Percentiles rank a stretch among this genome's conserved stretches.
Evolutionary conservation across 2,329 filamentous ascomycete species (phyloP).

Genomic region (Aspergillus bombycis): DNA sequence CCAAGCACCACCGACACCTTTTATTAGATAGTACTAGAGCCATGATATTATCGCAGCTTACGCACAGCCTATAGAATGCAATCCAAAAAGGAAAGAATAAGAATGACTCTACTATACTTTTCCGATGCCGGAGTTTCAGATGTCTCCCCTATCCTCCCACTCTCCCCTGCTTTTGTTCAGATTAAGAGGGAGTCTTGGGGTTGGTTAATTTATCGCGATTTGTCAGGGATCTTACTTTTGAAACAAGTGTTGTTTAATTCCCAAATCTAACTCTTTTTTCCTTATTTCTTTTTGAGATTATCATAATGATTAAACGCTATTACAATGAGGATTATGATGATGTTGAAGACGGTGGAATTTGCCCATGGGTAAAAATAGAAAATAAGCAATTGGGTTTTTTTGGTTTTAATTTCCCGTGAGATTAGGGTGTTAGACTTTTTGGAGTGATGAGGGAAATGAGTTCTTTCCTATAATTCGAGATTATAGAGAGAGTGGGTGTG

Average conservation of each 20-base stretch:
- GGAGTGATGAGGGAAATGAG: not conserved
- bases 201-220: not conserved
- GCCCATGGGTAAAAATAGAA: slow-evolving; percentile 15
- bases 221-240: not conserved
- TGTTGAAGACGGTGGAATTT: slow-evolving; percentile 5
- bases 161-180: slow-evolving; percentile 14
- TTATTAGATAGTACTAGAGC: not conserved
- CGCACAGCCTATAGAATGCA: slow-evolving; percentile 15
- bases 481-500: slow-evolving; percentile 9
- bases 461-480: not conserved
- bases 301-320: not conserved
- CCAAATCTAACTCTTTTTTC: not conserved
- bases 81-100: not conserved
- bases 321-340: slow-evolving; percentile 1
- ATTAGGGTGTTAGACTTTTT: not conserved
- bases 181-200: not conserved
- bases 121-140: slow-evolving; percentile 27
- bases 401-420: slow-evolving; percentile 11
- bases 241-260: not conserved
- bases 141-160: slow-evolving; percentile 9
- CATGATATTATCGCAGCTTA: slow-evolving; percentile 13
- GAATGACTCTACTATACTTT: slow-evolving; percentile 9
- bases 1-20: not conserved
- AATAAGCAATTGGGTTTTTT: slow-evolving; percentile 16
- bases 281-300: not conserved